These are phyloP conservation scores for Alternaria alternata DNA, from an alignment of 2,329 filamentous ascomycete species.

Conservation along the genomic window DNA sequence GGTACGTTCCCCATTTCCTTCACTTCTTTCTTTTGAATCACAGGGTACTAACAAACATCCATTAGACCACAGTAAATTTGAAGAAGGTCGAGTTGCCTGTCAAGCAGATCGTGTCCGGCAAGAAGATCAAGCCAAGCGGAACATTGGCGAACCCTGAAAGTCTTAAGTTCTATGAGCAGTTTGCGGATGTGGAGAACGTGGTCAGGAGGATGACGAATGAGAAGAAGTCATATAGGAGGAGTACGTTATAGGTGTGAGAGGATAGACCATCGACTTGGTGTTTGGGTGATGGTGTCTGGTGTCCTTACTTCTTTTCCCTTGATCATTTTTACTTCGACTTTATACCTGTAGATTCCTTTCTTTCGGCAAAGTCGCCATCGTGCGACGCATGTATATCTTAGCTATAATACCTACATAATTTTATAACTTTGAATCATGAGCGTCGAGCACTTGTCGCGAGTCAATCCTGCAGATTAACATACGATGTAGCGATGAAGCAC, in stretches of 20 bases:
- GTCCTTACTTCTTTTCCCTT: neutral
- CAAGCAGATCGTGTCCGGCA: constrained; percentile 83
- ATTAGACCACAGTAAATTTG: constrained; percentile 79
- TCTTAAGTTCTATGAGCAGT: constrained; percentile 80
- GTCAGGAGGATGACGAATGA: constrained; percentile 35
- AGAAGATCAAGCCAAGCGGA: constrained; percentile 75
- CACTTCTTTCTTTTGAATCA: neutral
- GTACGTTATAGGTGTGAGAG: constrained; percentile 5
- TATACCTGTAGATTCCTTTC: neutral
- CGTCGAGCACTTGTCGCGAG: neutral
- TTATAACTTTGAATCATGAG: neutral
- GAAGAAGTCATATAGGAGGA: constrained; percentile 14
- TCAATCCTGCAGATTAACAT: neutral
- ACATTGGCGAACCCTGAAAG: constrained; percentile 80
- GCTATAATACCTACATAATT: neutral
- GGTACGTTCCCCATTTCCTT: constrained; percentile 59
- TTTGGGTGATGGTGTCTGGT: neutral
- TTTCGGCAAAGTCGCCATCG: neutral
- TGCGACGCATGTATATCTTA: neutral
- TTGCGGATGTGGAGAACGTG: constrained; percentile 74
- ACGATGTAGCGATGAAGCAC: neutral
- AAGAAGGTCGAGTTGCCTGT: constrained; percentile 88
- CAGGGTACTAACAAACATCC: neutral
- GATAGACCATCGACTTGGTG: neutral
- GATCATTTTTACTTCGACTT: neutral